These are phyloP conservation scores for Caryopteris hybrid DNA, from an alignment of 305 asterid species.

Conservation along the genomic window DNA sequence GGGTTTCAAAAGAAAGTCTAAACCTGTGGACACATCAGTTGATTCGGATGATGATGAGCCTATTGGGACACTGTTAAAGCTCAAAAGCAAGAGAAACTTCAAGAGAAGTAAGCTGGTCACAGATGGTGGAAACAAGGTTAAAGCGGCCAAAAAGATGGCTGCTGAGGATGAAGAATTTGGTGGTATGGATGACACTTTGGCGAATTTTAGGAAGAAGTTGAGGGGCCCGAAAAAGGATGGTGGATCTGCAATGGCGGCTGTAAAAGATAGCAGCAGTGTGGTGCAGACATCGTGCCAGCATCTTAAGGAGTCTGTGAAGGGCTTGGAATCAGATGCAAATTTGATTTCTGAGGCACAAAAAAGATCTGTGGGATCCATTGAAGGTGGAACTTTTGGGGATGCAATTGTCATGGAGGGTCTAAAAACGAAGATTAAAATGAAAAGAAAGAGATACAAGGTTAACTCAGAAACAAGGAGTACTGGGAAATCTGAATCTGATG, in stretches of 20 bases:
- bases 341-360: conserved; percentile 27
- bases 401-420: conserved; percentile 27
- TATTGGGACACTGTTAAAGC: conserved; percentile 68
- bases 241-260: conserved; percentile 32
- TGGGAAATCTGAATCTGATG: conserved; percentile 25
- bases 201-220: conserved; percentile 79
- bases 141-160: conserved; percentile 35
- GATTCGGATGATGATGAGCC: conserved; percentile 87
- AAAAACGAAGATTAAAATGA: conserved; percentile 32
- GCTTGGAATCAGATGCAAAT: conserved; percentile 28
- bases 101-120: conserved; percentile 55
- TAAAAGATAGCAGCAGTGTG: conserved; percentile 24
- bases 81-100: conserved; percentile 47
- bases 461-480: conserved; percentile 21
- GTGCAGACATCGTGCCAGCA: conserved; percentile 29
- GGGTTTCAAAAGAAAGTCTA: conserved; percentile 50
- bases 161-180: conserved; percentile 51
- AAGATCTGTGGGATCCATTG: conserved; percentile 25
- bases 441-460: conserved; percentile 40
- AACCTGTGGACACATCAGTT: conserved; percentile 28
- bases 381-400: conserved; percentile 33
- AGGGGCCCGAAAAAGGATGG: conserved; percentile 66
- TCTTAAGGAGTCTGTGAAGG: conserved; percentile 25
- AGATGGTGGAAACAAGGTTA: conserved; percentile 39
- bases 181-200: conserved; percentile 93